These are phyloP conservation scores for Taphrina flavorubra DNA, from an alignment of 1,139 yeast genomes.

Conservation along the genomic window DNA sequence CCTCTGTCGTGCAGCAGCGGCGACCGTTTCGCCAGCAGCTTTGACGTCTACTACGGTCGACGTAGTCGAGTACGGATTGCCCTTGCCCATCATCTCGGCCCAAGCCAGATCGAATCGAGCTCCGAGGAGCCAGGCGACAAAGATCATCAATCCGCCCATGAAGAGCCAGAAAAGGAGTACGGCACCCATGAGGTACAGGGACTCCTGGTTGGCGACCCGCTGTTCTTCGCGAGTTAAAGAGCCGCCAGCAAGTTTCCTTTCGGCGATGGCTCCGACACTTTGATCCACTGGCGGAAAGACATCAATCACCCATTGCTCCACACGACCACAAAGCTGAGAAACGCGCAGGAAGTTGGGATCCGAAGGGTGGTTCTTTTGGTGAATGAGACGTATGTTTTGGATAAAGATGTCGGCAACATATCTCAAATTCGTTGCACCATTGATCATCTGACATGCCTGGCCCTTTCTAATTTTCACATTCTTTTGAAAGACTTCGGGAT, in stretches of 20 bases:
- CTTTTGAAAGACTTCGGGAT: constrained; percentile 69
- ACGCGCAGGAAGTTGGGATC: constrained; percentile 89
- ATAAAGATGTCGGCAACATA: constrained; percentile 79
- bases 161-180: constrained; percentile 48
- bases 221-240: constrained; percentile 28
- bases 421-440: constrained; percentile 72
- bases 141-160: constrained; percentile 45
- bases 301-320: constrained; percentile 52
- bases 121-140: constrained; percentile 47
- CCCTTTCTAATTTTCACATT: constrained; percentile 93
- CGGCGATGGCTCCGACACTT: constrained; percentile 25
- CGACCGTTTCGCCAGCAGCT: constrained; percentile 14
- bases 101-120: constrained; percentile 47
- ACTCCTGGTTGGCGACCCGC: constrained; percentile 32
- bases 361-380: constrained; percentile 73
- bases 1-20: constrained; percentile 10
- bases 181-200: constrained; percentile 46
- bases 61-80: not conserved
- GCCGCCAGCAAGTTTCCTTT: constrained; percentile 13
- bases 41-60: constrained; percentile 1
- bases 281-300: constrained; percentile 45
- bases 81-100: constrained; percentile 29
- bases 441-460: constrained; percentile 72
- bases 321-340: constrained; percentile 86
- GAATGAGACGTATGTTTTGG: constrained; percentile 73